Evolutionary conservation across 805 yeast genomes (phyloP), one percentile per base, ranked within the genome.

Genomic region (Trichomonascus vanleenenianus): DNA sequence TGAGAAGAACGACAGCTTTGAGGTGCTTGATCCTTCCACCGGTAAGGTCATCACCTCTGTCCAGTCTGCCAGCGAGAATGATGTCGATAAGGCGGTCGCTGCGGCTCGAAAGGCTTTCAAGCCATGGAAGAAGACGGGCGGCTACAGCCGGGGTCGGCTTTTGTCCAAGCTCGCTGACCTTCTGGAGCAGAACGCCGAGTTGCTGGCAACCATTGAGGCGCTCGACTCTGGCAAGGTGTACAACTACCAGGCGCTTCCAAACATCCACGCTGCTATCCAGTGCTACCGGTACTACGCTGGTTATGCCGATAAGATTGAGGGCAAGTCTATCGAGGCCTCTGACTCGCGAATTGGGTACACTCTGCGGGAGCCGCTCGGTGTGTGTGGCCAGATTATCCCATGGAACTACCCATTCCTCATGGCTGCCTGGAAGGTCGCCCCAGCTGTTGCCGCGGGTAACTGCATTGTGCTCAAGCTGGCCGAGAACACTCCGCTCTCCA

Each of bases 191-290:
- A 73, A 89, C 60, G 72, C 75, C 46, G 94, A 85, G 50, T 66
- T 75, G 31, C 67, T 89, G 46, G 91, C 95, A 20, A 70, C 79
- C 41, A 83, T 89, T 58, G 97, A 89, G 68, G 74, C 96, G 18
- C 71, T 83, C 64, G 96, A 89, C 65, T 85, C 86, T 64, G 97
- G 97, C 65, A 89, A 88, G 70, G 80, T 94, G 22, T 50, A 50
- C 39, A 45, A 45, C 32, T 34, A 40, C 39, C 50, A 54, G 30
- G 47, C 54, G 8, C 27, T 36, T 27, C 42, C 43, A 27, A 50
- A 54, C 36, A 50, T 62, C 43, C 39, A 44, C 34, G 50, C 46
- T 18, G 67, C 78, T 34, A 72, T 76, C 33, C 75, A 68, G 50
- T 75, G 75, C 32, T 70, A 80, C 65, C 74, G 75, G 54, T 81